Base-by-base conservation (phyloP, 2,329 filamentous ascomycete species). In the Emydomyces testavorans region DNA sequence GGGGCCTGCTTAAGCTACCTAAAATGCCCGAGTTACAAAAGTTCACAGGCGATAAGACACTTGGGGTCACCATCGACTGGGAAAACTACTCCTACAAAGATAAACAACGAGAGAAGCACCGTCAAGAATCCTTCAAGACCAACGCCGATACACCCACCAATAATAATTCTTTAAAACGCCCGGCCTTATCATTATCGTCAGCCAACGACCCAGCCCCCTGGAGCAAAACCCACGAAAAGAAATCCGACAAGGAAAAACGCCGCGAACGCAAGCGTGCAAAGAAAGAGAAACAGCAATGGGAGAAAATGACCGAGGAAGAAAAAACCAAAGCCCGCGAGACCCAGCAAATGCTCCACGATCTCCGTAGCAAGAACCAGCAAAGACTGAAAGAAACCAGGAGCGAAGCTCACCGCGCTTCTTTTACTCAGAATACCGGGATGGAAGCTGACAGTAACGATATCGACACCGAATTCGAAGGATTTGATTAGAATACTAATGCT, bases 1-100 rank as follows among this genome's bases (percentile, higher is more conserved):
- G 90, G 86, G 92, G 86, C 1, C 72, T 98, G 0, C 72, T 95
- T 1, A 81, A 81, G 43, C 74, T 96, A 54, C 92, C 92, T 3
- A 87, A 84, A 61, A 98, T 98, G 92, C 90, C 92, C 0, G 92
- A 98, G 64, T 69, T 86, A 46, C 83, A 81, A 58, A 76, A 72
- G 0, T 90, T 84, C 71, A 75, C 79, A 10, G 82, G 82, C 3
- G 82, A 86, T 61, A 74, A 75, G 53, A 75, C 69, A 18, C 68
- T 84, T 0, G 74, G 75, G 1, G 68, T 87, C 8, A 53, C 51
- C 1, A 43, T 68, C 3, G 78, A 87, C 61, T 81, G 83, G 74
- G 74, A 81, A 36, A 71, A 65, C 1, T 87, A 79, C 57, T 69
- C 76, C 0, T 90, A 87, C 66, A 80, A 79, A 58, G 84, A 90